Evolutionary conservation across 179 eudicot species (phyloP), one percentile per base, ranked within the genome.

Genomic region (Silene coronaria): DNA sequence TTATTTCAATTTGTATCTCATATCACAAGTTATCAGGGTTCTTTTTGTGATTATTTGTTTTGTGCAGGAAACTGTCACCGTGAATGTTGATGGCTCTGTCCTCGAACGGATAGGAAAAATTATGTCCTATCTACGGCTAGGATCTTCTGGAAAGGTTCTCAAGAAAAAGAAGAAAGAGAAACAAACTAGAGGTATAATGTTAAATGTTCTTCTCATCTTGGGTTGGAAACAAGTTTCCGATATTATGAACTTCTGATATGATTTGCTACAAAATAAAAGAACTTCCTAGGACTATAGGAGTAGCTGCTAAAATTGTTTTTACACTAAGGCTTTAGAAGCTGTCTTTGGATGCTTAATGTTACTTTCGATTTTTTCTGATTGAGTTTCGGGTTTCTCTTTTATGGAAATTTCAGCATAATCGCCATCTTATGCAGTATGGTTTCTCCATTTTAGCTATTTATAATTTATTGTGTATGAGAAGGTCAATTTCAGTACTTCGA

Each of bases 71-170:
- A 91, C 91, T 92, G 97, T 95, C 67, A 90, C 96, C 34, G 99
- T 92, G 32, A 92, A 88, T 79, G 97, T 95, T 78, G 99, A 95
- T 89, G 95, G 97, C 75, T 90, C 97, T 76, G 99, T 95, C 80
- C 88, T 95, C 38, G 99, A 95, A 71, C 93, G 95, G 69, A 95
- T 95, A 77, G 91, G 91, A 68, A 95, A 95, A 86, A 92, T 95
- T 67, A 92, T 95, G 97, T 88, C 96, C 48, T 95, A 95, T 84
- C 93, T 95, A 65, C 99, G 99, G 65, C 89, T 92, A 74, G 99
- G 99, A 80, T 92, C 99, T 78, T 95, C 99, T 51, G 99, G 99
- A 71, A 95, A 95, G 82, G 93, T 95, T 83, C 87, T 94, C 71
- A 95, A 95, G 90, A 95, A 95, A 85, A 95, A 92, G 86, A 95